These are phyloP conservation scores for Pilobolus umbonatus DNA, from an alignment of 192 early-diverging fungal species.

Conservation along the genomic window DNA sequence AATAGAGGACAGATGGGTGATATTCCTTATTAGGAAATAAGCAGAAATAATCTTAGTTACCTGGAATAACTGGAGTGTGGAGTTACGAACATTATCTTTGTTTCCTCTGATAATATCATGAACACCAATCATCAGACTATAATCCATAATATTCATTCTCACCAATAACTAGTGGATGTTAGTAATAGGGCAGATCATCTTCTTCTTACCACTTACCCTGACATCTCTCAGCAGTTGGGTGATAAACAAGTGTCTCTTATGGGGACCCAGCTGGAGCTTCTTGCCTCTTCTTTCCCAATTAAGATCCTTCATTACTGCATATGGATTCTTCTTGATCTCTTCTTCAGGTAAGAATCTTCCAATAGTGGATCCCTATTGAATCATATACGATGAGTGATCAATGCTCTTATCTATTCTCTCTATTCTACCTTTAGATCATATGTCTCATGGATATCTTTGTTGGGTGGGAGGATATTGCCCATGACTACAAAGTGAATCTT, in stretches of 20 bases:
- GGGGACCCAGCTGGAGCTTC: conserved; percentile 77
- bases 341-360: conserved; percentile 80
- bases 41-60: not conserved
- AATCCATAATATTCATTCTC: conserved; percentile 70
- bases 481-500: conserved; percentile 99
- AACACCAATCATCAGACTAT: conserved; percentile 92
- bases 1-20: not conserved
- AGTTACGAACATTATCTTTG: conserved; percentile 87
- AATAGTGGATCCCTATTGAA: conserved; percentile 68
- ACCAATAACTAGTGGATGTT: conserved; percentile 35
- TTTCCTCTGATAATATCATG: conserved; percentile 87
- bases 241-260: conserved; percentile 74
- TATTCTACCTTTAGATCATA: conserved; percentile 82
- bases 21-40: not conserved
- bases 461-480: conserved; percentile 95
- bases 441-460: conserved; percentile 95
- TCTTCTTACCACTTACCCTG: conserved; percentile 42
- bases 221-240: conserved; percentile 89
- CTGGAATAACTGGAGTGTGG: conserved; percentile 80
- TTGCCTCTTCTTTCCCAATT: conserved; percentile 84
- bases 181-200: conserved; percentile 25
- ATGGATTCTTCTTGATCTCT: conserved; percentile 72
- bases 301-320: conserved; percentile 92
- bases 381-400: not conserved
- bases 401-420: not conserved